A percentile compares a stretch with the other conserved stretches of the same genome.
phyloP scores from a whole-genome alignment of 345 rosid species.

The Bruguiera sexangula region DNA sequence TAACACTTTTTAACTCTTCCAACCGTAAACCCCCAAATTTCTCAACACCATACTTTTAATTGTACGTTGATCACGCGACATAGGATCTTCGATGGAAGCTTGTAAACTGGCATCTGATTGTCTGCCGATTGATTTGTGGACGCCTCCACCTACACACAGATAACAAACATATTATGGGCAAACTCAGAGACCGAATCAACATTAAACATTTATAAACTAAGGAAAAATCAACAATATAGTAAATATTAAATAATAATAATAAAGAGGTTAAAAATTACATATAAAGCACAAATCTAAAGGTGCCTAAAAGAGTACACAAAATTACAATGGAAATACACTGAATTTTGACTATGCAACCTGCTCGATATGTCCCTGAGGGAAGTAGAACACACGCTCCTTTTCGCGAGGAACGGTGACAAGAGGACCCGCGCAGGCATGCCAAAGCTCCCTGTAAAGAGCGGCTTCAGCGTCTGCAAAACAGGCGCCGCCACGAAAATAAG shows the following conservation, averaged over 20 bases:
- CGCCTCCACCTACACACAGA: constrained; percentile 39
- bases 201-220: background rate
- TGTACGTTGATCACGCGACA: constrained; percentile 47
- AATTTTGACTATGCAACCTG: constrained; percentile 29
- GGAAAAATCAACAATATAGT: no score
- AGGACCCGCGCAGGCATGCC: constrained; percentile 68
- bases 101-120: constrained; percentile 42
- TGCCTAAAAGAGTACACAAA: background rate
- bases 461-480: constrained; percentile 30
- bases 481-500: constrained; percentile 8
- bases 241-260: no score
- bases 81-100: constrained; percentile 41
- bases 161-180: background rate
- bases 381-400: constrained; percentile 47
- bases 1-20: background rate
- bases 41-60: constrained; percentile 29
- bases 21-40: background rate
- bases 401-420: constrained; percentile 48
- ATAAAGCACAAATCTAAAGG: no score
- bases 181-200: background rate
- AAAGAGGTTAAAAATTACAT: no score
- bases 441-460: constrained; percentile 48
- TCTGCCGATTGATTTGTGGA: constrained; percentile 47
- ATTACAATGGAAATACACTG: background rate
- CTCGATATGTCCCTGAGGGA: constrained; percentile 64